Evolutionary conservation across 805 yeast genomes (phyloP), one percentile per base, ranked within the genome.

Genomic region (Torulaspora indica): DNA sequence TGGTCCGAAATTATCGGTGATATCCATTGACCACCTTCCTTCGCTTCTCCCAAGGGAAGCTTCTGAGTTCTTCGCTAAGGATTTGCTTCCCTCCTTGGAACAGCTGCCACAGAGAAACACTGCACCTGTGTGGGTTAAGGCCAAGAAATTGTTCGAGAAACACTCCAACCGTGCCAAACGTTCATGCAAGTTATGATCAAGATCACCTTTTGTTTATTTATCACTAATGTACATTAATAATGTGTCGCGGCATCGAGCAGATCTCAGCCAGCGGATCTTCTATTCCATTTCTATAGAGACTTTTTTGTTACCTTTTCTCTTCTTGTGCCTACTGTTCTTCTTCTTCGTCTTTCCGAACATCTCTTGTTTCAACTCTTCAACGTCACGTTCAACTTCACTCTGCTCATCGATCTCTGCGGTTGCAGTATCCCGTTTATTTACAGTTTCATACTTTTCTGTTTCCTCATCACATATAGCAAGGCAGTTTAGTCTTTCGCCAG

Each of bases 11-110:
- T 70, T 93, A 58, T 85, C 95, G 4, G 98, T 93, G 36, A 79
- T 89, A 56, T 88, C 96, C 13, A 93, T 93, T 56, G 99, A 93
- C 71, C 99, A 93, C 67, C 75, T 93, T 60, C 99, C 99, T 32
- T 82, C 95, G 7, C 72, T 93, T 63, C 76, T 93, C 53, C 99
- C 99, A 60, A 85, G 98, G 71, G 99, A 93, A 70, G 85, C 98
- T 18, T 88, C 96, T 6, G 98, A 93, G 72, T 81, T 81, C 51
- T 93, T 88, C 70, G 78, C 95, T 35, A 76, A 70, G 49, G 98
- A 93, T 68, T 74, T 93, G 64, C 69, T 93, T 61, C 98, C 99
- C 33, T 85, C 95, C 13, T 75, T 93, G 64, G 76, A 86, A 67
- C 81, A 85, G 64, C 76, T 93, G 58, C 90, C 95, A 57, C 69